phyloP scores from a whole-genome alignment of 2,329 filamentous ascomycete species.

The Tolypocladium capitatum region DNA sequence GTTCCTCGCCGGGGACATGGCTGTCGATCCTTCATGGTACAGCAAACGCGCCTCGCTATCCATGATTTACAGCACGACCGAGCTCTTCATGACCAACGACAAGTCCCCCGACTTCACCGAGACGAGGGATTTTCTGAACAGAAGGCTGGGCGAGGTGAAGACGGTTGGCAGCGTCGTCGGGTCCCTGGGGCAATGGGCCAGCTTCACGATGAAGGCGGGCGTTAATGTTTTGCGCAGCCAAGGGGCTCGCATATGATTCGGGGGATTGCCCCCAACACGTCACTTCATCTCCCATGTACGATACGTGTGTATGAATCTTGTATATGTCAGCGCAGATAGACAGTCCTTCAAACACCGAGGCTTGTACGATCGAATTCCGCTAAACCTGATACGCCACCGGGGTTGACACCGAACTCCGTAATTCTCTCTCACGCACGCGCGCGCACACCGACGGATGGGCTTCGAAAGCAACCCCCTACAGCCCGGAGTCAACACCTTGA shows the following conservation, averaged over 20 bases:
- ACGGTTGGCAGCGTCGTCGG: slow-evolving; percentile 48
- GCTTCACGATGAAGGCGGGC: slow-evolving; percentile 64
- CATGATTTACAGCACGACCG: slow-evolving; percentile 54
- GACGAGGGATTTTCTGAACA: slow-evolving; percentile 67
- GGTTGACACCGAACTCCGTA: neutral
- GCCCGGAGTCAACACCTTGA: neutral
- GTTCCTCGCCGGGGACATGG: slow-evolving; percentile 68
- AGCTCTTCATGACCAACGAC: slow-evolving; percentile 93
- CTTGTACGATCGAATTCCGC: neutral
- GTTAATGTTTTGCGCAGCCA: slow-evolving; percentile 81
- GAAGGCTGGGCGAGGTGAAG: slow-evolving; percentile 58
- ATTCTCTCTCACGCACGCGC: neutral
- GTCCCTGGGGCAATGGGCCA: slow-evolving; percentile 61
- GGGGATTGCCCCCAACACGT: no score
- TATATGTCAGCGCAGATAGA: slow-evolving; percentile 2
- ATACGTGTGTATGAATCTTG: neutral
- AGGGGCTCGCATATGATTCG: slow-evolving; percentile 59
- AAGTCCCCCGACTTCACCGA: slow-evolving; percentile 57
- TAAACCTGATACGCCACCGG: neutral
- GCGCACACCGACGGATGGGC: neutral
- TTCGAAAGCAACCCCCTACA: neutral
- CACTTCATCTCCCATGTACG: neutral
- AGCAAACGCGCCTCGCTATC: slow-evolving; percentile 44
- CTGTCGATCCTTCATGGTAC: slow-evolving; percentile 84
- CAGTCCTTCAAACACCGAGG: neutral